A percentile compares a stretch with the other conserved stretches of the same genome.
These are phyloP conservation scores for Diaporthe nobilis DNA, from an alignment of 2,329 filamentous ascomycete genomes.

Conservation along the genomic window DNA sequence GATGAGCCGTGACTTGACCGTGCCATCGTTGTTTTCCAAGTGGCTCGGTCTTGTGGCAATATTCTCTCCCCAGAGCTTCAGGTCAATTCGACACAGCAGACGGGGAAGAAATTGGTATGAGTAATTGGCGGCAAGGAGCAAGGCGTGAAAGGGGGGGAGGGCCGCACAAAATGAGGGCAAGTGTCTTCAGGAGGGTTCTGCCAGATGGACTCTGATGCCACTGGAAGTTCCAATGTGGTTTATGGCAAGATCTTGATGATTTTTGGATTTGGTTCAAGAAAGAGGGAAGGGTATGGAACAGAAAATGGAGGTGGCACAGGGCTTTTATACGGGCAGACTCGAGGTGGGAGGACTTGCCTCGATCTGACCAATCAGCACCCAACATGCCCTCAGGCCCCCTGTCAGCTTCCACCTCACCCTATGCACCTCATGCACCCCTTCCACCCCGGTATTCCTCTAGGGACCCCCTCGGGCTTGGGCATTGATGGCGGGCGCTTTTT, in stretches of 20 bases:
- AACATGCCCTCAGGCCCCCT: constrained; percentile 36
- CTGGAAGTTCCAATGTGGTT: constrained; percentile 35
- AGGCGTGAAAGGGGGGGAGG: not conserved
- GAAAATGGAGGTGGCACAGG: constrained; percentile 29
- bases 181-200: constrained; percentile 14
- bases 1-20: not conserved
- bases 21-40: constrained; percentile 7
- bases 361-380: constrained; percentile 37
- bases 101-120: not conserved
- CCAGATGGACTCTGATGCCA: constrained; percentile 16
- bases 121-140: not conserved
- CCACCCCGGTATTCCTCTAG: not conserved
- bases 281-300: constrained; percentile 21
- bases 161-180: constrained; percentile 6
- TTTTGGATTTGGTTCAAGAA: constrained; percentile 28
- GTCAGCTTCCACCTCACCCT: constrained; percentile 31
- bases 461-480: constrained; percentile 8
- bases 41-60: not conserved
- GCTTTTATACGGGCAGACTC: constrained; percentile 40
- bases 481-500: not conserved
- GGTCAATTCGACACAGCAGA: not conserved
- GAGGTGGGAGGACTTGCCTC: constrained; percentile 30
- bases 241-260: constrained; percentile 26
- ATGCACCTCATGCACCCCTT: constrained; percentile 36
- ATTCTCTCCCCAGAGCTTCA: not conserved